Conservation (phyloP, 1,284 basidiomycete genomes). For the Golubevia sp. region DNA sequence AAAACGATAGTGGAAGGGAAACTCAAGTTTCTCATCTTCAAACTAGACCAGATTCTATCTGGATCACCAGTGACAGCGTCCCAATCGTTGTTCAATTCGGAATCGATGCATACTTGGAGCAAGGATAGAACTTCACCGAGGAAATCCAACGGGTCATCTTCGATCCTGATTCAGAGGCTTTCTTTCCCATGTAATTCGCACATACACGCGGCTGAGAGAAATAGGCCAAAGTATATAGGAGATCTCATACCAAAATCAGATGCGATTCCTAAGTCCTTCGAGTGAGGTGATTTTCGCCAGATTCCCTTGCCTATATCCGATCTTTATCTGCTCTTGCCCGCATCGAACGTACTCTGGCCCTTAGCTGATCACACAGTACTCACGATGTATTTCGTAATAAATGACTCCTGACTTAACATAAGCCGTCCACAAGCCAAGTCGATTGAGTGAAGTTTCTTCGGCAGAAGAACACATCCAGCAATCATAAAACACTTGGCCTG, state of each 20-base stretch:
- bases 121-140: slow-evolving; percentile 26
- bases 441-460: slow-evolving; percentile 13
- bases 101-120: slow-evolving; percentile 25
- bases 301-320: not conserved
- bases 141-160: slow-evolving; percentile 33
- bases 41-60: slow-evolving; percentile 34
- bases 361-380: too few relatives aligned
- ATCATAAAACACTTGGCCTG: not conserved
- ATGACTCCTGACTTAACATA: slow-evolving; percentile 34
- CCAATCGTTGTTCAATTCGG: slow-evolving; percentile 28
- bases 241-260: too few relatives aligned
- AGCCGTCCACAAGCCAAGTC: slow-evolving; percentile 18
- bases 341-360: too few relatives aligned
- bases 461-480: not conserved
- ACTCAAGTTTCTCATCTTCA: too few relatives aligned
- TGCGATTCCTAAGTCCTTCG: too few relatives aligned
- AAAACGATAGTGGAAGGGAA: slow-evolving; percentile 3
- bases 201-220: slow-evolving; percentile 23
- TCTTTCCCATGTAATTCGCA: slow-evolving; percentile 25
- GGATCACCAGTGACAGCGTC: slow-evolving; percentile 20
- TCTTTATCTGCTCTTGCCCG: too few relatives aligned
- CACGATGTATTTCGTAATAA: slow-evolving; percentile 31
- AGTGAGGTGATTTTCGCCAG: slow-evolving; percentile 3
- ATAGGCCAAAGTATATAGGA: slow-evolving; percentile 8
- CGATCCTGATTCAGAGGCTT: slow-evolving; percentile 31